phyloP scores from a whole-genome alignment of 1,284 basidiomycete genomes.

The Trichosporon sp. region DNA sequence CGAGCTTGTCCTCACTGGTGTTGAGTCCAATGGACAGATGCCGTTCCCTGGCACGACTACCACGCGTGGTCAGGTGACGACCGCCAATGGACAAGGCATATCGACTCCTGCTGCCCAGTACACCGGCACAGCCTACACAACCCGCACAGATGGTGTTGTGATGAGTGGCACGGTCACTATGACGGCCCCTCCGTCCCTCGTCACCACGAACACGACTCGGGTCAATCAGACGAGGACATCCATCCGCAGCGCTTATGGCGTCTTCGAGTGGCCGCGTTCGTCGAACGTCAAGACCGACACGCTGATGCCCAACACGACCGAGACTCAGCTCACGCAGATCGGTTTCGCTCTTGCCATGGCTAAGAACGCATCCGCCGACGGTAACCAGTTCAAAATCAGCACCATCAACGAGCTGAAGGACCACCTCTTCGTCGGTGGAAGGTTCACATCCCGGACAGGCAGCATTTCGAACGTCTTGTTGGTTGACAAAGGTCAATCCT shows the following conservation, averaged over 20 bases:
- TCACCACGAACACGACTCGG: neutral
- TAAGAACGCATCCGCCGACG: slow-evolving; percentile 39
- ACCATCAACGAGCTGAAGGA: slow-evolving; percentile 62
- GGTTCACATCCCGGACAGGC: slow-evolving; percentile 56
- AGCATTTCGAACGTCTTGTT: slow-evolving; percentile 66
- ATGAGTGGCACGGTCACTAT: slow-evolving; percentile 1
- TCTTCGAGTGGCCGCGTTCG: slow-evolving; percentile 36
- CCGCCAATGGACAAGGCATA: neutral
- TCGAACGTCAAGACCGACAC: slow-evolving; percentile 28
- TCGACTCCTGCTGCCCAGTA: neutral
- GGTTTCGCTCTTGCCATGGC: slow-evolving; percentile 56
- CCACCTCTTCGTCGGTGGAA: slow-evolving; percentile 68
- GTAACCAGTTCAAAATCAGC: slow-evolving; percentile 48
- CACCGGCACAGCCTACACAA: neutral
- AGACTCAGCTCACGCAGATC: slow-evolving; percentile 63
- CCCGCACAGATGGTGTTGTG: neutral
- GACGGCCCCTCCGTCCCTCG: neutral
- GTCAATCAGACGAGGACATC: neutral
- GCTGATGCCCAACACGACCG: slow-evolving; percentile 61
- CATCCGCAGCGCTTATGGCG: slow-evolving; percentile 30
- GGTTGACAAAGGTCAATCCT: slow-evolving; percentile 56
- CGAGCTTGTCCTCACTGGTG: slow-evolving; percentile 60
- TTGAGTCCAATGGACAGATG: slow-evolving; percentile 16
- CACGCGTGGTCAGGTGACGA: slow-evolving; percentile 25
- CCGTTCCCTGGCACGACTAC: slow-evolving; percentile 34